Evolutionary conservation across 1,284 basidiomycete genomes (phyloP).

Genomic region (Cutaneotrichosporon curvatum): DNA sequence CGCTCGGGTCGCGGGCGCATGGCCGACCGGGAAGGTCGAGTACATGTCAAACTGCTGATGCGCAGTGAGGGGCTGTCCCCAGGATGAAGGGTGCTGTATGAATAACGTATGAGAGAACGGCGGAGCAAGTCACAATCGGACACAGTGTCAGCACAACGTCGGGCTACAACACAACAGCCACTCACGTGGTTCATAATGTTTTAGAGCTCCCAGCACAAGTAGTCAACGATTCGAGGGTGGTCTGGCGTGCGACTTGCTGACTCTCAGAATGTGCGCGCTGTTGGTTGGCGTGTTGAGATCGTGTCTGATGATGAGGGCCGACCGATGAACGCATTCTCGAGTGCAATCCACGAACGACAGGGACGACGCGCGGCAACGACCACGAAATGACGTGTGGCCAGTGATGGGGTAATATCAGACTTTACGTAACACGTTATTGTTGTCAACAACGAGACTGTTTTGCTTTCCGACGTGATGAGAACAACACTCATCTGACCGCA

Average conservation of each 20-base stretch:
- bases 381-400: constrained; percentile 12
- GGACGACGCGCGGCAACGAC: not conserved
- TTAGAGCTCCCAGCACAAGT: not conserved
- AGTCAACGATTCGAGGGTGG: not conserved
- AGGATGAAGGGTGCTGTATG: constrained; percentile 41
- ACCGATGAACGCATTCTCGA: too few relatives aligned
- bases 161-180: not conserved
- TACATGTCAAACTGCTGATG: constrained; percentile 40
- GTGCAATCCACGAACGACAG: too few relatives aligned
- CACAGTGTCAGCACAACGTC: constrained; percentile 1
- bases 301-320: too few relatives aligned
- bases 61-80: constrained; percentile 40
- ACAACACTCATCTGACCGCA: not conserved
- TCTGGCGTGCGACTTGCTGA: not conserved
- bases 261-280: not conserved
- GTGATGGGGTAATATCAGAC: constrained; percentile 6
- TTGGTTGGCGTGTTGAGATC: too few relatives aligned
- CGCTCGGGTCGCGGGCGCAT: constrained; percentile 7
- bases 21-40: constrained; percentile 27
- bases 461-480: constrained; percentile 9
- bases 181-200: constrained; percentile 26
- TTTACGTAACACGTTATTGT: constrained; percentile 1
- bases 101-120: not conserved
- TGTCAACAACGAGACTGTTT: constrained; percentile 10
- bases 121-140: not conserved